Evolutionary conservation across 108 stramenopile species (phyloP), one percentile per base, ranked within the genome.

Genomic region (Cylindrotheca fusiformis): DNA sequence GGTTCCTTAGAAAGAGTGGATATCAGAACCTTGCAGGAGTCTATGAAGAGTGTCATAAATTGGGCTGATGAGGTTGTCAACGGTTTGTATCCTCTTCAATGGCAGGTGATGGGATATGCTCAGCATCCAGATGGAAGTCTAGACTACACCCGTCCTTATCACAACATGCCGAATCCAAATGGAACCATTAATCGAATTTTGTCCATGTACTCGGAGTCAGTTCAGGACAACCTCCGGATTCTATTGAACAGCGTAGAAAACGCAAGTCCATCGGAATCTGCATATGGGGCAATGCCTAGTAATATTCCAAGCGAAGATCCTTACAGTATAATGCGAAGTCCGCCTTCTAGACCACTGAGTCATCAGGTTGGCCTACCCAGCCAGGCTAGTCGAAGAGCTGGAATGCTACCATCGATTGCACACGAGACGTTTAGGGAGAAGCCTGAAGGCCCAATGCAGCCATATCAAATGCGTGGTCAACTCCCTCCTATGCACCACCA

Each of bases 51-150:
- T 31, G 67, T 86, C 17, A 62, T 82, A 21, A 25, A 64, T 27
- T 86, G 85, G 81, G 69, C 85, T 4, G 81, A 83, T 32, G 81
- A 80, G 32, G 79, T 83, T 29, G 79, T 81, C 51, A 74, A 75
- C 58, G 81, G 77, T n/a, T 47, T 86, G 2, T 61, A 72, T 32
- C 69, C 76, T 3, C 31, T 86, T 21, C 75, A 78, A 41, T 86
- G 85, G 85, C 75, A 78, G 47, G 70, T 86, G 5, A 45, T 81
- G 2, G 85, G 85, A 58, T 86, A 86, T 68, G 68, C 67, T 29
- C 79, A 76, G 24, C 55, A 70, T 36, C 60, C 69, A 1, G 81
- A 86, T 28, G 81, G 81, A 1, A 59, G 48, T 3, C 48, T 60
- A 10, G 81, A 86, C 72, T 86, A 80, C 54, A 64, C 52, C 29